These are phyloP conservation scores for Pisolithus thermaeus DNA, from an alignment of 1,284 basidiomycete genomes.

Conservation along the genomic window DNA sequence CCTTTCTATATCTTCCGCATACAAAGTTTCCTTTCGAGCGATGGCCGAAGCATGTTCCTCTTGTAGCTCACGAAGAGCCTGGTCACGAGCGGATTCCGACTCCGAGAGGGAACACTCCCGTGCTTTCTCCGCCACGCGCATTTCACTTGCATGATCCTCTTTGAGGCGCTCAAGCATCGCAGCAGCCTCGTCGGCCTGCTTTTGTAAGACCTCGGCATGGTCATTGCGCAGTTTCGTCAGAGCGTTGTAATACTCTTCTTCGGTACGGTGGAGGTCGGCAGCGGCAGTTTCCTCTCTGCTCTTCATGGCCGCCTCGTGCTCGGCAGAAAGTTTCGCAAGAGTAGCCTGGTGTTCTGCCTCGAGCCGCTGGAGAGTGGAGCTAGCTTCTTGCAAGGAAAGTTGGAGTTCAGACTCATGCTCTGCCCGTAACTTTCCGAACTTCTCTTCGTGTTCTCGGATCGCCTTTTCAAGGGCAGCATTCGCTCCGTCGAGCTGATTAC, in stretches of 20 bases:
- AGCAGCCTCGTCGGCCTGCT: slow-evolving; percentile 52
- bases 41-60: slow-evolving; percentile 64
- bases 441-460: slow-evolving; percentile 46
- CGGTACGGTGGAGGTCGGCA: slow-evolving; percentile 54
- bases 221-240: slow-evolving; percentile 66
- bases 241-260: slow-evolving; percentile 76
- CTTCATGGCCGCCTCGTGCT: slow-evolving; percentile 52
- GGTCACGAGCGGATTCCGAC: slow-evolving; percentile 59
- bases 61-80: slow-evolving; percentile 56
- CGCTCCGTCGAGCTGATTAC: slow-evolving; percentile 39
- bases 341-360: slow-evolving; percentile 48
- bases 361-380: slow-evolving; percentile 39
- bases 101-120: slow-evolving; percentile 67
- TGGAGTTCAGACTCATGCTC: slow-evolving; percentile 45
- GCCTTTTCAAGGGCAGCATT: slow-evolving; percentile 40
- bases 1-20: slow-evolving; percentile 55
- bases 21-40: slow-evolving; percentile 56
- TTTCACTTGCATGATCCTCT: slow-evolving; percentile 63
- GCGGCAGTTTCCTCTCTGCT: slow-evolving; percentile 55
- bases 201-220: slow-evolving; percentile 58
- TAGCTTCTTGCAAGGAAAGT: slow-evolving; percentile 44
- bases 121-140: slow-evolving; percentile 68
- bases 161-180: slow-evolving; percentile 58
- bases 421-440: slow-evolving; percentile 43
- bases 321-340: slow-evolving; percentile 43